phyloP scores from a whole-genome alignment of 495 filamentous ascomycete genomes.

The Acidiella bohemica region DNA sequence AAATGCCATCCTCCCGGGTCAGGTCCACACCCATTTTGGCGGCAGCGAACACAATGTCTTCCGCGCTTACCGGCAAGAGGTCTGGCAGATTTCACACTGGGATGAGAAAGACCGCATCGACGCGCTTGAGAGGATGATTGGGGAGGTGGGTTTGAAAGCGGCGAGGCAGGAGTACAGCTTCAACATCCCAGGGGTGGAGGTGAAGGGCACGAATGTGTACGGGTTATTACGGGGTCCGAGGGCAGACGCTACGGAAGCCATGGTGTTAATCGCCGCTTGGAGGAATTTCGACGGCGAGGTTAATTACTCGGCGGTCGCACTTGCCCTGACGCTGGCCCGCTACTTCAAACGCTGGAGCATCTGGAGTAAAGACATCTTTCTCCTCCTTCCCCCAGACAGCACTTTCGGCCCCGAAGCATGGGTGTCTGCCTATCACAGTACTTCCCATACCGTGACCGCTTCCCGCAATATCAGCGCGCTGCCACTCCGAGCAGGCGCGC shows the following conservation, averaged over 20 bases:
- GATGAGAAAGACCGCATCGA: slow-evolving; percentile 4
- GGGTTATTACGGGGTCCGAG: slow-evolving; percentile 88
- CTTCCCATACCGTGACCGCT: slow-evolving; percentile 45
- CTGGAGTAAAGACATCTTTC: slow-evolving; percentile 97
- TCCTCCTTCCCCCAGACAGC: slow-evolving; percentile 79
- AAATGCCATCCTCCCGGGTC: slow-evolving; percentile 88
- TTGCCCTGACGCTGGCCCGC: slow-evolving; percentile 72
- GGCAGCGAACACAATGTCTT: slow-evolving; percentile 94
- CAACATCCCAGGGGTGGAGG: slow-evolving; percentile 53
- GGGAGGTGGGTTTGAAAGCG: slow-evolving; percentile 54
- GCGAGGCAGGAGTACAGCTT: slow-evolving; percentile 78
- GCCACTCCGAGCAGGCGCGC: slow-evolving; percentile 76
- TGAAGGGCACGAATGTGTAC: slow-evolving; percentile 82
- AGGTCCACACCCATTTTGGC: slow-evolving; percentile 94
- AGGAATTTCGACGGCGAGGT: slow-evolving; percentile 63
- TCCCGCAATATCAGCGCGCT: slow-evolving; percentile 48
- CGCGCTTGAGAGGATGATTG: slow-evolving; percentile 7
- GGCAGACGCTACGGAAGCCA: slow-evolving; percentile 95
- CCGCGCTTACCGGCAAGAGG: slow-evolving; percentile 77
- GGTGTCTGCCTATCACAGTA: slow-evolving; percentile 94
- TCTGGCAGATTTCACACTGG: slow-evolving; percentile 36
- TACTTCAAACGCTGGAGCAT: slow-evolving; percentile 98
- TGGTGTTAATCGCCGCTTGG: slow-evolving; percentile 85
- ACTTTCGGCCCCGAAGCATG: slow-evolving; percentile 86
- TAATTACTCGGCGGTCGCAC: slow-evolving; percentile 75